Percentiles rank a stretch among this genome's conserved stretches.
These are phyloP conservation scores for Aureobasidium musti DNA, from an alignment of 2,329 filamentous ascomycete genomes.

Conservation along the genomic window DNA sequence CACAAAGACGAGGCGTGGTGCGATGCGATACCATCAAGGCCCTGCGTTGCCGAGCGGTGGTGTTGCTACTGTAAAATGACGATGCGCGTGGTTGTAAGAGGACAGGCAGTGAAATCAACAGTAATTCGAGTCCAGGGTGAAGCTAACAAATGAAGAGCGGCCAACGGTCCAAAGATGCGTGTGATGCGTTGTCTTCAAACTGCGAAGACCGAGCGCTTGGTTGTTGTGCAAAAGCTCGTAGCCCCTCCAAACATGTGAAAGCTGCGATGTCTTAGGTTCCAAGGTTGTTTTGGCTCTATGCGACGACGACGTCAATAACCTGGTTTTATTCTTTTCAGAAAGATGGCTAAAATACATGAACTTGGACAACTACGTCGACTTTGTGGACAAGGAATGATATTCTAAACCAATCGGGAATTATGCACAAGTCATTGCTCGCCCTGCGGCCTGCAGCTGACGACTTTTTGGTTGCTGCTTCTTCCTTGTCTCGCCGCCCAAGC, in stretches of 20 bases:
- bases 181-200: constrained; percentile 22
- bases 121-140: background rate
- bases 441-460: constrained; percentile 13
- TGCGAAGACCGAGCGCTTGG: background rate
- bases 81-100: background rate
- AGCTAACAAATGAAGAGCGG: background rate
- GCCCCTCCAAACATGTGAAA: constrained; percentile 29
- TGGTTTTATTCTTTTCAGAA: background rate
- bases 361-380: background rate
- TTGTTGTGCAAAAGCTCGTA: constrained; percentile 26
- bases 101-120: background rate
- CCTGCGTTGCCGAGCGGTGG: background rate
- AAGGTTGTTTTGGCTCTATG: constrained; percentile 8
- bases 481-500: constrained; percentile 16
- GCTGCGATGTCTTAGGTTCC: constrained; percentile 9
- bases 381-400: background rate
- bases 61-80: background rate
- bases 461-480: constrained; percentile 2
- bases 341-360: background rate
- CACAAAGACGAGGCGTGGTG: constrained; percentile 8
- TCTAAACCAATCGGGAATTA: background rate
- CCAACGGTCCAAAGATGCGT: constrained; percentile 12
- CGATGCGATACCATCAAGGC: constrained; percentile 24
- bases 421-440: background rate
- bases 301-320: background rate